Conservation (phyloP, 129 eudicot species). For the Chrysanthemum lavandulifolium region DNA sequence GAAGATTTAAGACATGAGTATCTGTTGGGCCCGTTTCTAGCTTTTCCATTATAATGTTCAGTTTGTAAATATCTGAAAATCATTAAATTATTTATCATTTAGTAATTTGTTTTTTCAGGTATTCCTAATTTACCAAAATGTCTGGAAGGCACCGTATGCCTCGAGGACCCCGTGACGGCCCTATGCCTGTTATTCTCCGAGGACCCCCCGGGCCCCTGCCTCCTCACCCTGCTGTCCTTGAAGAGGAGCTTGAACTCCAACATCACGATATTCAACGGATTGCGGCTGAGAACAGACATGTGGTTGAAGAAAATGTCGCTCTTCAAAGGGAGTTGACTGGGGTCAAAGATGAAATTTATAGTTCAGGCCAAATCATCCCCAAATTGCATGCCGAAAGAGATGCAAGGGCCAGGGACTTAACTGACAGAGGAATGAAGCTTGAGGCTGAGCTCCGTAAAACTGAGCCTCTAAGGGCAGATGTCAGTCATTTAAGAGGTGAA, state of each 20-base stretch:
- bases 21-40: too few species aligned
- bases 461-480: constrained; percentile 70
- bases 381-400: constrained; percentile 71
- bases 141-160: constrained; percentile 77
- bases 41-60: too few species aligned
- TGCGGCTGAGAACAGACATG: constrained; percentile 60
- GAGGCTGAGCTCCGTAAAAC: constrained; percentile 71
- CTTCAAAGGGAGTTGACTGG: constrained; percentile 72
- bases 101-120: constrained; percentile 5
- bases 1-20: too few species aligned
- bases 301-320: constrained; percentile 66
- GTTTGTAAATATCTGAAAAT: too few species aligned
- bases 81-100: background rate
- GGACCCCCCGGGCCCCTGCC: constrained; percentile 58
- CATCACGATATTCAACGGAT: constrained; percentile 75
- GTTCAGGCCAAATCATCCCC: constrained; percentile 70
- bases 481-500: constrained; percentile 64
- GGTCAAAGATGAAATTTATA: constrained; percentile 69
- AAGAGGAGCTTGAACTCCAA: constrained; percentile 84
- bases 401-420: constrained; percentile 51
- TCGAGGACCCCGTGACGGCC: constrained; percentile 53
- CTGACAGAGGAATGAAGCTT: constrained; percentile 78
- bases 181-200: constrained; percentile 42
- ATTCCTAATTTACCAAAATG: constrained; percentile 38
- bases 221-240: constrained; percentile 64